Conservation (phyloP, 1,139 yeast species). For the Sugiyamaella xylanicola region DNA sequence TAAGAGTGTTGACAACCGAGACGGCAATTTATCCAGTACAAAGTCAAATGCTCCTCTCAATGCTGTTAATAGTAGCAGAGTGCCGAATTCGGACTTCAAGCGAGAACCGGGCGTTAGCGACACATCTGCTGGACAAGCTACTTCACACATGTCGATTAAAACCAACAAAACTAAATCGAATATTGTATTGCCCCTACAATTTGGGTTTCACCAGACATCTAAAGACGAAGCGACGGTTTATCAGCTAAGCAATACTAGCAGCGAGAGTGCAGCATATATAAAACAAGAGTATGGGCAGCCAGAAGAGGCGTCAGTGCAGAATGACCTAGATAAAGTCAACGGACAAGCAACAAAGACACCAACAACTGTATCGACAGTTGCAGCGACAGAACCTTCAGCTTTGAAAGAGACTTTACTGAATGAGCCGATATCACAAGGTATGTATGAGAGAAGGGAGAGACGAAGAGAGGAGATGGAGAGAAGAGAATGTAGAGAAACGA, state of each 20-base stretch:
- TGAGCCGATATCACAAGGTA: not conserved
- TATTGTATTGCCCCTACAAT: not conserved
- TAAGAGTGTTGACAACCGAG: not conserved
- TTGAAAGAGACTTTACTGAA: not conserved
- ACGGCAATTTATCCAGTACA: no score
- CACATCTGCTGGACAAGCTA: no score
- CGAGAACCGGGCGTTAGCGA: no score
- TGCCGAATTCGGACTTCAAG: no score
- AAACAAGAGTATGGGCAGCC: not conserved
- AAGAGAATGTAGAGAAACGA: not conserved
- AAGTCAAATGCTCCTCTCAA: no score
- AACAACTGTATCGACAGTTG: not conserved
- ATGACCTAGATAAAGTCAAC: not conserved
- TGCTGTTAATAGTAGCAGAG: no score
- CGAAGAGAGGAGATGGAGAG: not conserved
- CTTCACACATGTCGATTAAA: no score
- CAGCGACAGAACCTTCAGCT: not conserved
- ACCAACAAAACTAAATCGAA: no score
- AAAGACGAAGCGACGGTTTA: conserved; percentile 12
- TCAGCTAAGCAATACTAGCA: not conserved
- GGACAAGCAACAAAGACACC: not conserved
- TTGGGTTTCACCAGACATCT: conserved; percentile 13
- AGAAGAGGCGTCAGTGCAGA: not conserved
- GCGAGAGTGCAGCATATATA: not conserved
- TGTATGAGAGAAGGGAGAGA: not conserved